Percentiles rank a stretch among this genome's conserved stretches.
These are phyloP conservation scores for Zygosaccharomyces bailii DNA, from an alignment of 805 yeast genomes.

Conservation along the genomic window DNA sequence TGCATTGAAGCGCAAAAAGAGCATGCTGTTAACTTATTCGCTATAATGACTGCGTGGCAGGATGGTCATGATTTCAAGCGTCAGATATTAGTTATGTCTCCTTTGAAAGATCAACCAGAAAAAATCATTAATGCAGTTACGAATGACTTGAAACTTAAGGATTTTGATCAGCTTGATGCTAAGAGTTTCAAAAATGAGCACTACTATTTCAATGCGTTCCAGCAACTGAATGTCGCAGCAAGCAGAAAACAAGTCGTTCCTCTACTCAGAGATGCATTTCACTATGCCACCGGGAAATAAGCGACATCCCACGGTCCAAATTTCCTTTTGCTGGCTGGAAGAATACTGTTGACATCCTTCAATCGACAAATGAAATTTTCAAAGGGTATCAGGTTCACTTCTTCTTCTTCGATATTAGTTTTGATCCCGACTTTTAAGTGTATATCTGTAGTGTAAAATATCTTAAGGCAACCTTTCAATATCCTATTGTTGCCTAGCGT, in stretches of 20 bases:
- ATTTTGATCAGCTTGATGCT: not conserved
- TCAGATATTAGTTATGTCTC: conserved; percentile 39
- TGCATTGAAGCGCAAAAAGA: conserved; percentile 28
- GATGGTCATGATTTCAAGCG: conserved; percentile 40
- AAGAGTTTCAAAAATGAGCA: not conserved
- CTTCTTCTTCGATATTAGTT: conserved; percentile 24
- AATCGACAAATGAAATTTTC: conserved; percentile 16
- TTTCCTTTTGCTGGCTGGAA: conserved; percentile 16
- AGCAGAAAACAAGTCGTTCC: conserved; percentile 91
- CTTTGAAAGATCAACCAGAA: conserved; percentile 18
- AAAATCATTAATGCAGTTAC: conserved; percentile 19
- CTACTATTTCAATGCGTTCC: conserved; percentile 25
- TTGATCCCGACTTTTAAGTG: conserved; percentile 1
- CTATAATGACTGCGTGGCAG: conserved; percentile 49
- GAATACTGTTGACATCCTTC: conserved; percentile 8
- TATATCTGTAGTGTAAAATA: conserved; percentile 21
- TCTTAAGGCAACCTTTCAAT: conserved; percentile 23
- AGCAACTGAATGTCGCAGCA: conserved; percentile 56
- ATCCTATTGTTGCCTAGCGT: conserved; percentile 12
- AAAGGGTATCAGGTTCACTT: conserved; percentile 16
- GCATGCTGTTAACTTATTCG: conserved; percentile 38
- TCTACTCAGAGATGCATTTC: conserved; percentile 28
- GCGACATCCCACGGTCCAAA: conserved; percentile 28
- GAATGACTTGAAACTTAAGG: conserved; percentile 15
- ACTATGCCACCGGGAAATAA: conserved; percentile 14